Base-by-base conservation (phyloP, 2,329 filamentous ascomycete species). In the Fusarium newnesense region DNA sequence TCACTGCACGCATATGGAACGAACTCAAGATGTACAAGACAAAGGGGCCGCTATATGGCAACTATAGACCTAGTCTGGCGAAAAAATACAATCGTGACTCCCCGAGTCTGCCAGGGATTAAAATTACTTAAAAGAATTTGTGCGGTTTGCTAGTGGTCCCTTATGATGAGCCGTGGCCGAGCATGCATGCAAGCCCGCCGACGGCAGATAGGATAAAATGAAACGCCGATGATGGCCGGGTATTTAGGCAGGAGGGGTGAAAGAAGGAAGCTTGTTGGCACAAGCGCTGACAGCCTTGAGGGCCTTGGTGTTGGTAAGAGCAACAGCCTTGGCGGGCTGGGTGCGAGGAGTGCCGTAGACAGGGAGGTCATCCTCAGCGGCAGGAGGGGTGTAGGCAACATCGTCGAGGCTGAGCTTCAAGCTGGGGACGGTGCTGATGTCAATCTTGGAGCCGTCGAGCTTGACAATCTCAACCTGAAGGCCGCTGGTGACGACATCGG, bases 371-470 rank as follows among this genome's bases (percentile, higher is more conserved):
- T 75, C 70, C 15, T 77, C 52, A 9, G 75, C 71, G 11, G 61
- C 61, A 30, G 79, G 68, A 53, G 75, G 76, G 21, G 75, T 79
- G 56, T 79, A 76, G 10, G 77, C 64, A 66, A 81, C 79, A 37
- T 79, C 76, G 42, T 73, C 72, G 24, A 74, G 72, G 42, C 68
- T 74, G 42, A 85, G 34, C 56, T 79, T 73, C 50, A 85, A 78
- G 69, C 84, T 84, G 28, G 81, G 76, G 13, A 79, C 78, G 32
- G 52, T 60, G n/a, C 53, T 65, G 59, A 85, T 70, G 11, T 80
- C 78, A 36, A 85, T 53, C 60, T 80, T 75, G 57, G 85, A 78
- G 68, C 81, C 83, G 26, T 85, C 77, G 15, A 74, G 67, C 82
- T 81, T 81, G 58, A 76, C 65, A 49, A 84, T 80, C 60, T 80